Base-by-base conservation (phyloP, 176 grass and related monocot genomes). In the Zoysia japonica region DNA sequence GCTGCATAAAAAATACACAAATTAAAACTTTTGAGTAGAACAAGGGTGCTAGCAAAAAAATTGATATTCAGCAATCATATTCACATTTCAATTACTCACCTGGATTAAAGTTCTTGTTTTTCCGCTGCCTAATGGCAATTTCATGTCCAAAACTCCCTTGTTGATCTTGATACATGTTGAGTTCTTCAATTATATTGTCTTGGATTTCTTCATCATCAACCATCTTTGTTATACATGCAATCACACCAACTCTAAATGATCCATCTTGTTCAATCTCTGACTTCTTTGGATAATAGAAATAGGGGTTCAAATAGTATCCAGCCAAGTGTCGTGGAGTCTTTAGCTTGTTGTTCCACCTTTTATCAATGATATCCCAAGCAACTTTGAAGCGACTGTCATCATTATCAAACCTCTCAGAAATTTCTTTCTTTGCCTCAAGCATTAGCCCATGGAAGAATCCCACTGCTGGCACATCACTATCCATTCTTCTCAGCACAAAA, bases 391-490 rank as follows among this genome's bases (percentile, higher is more conserved):
- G 5, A 9, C n/a, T 47, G 36, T 50, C 53, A 2, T 72, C 68
- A 60, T 51, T 41, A n/a, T 81, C 66, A 81, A 72, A 72, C 8
- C 13, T 46, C 9, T 8, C 2, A 4, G 16, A 17, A 70, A 69
- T 54, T 80, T 80, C 47, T 70, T 69, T 80, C 35, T 80, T 80
- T 43, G 41, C 61, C 19, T 79, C 28, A 48, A 67, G 35, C 76
- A 79, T 64, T 4, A 20, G 36, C 39, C 59, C 61, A 52, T 35
- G 47, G 0, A 80, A 50, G 10, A 80, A 70, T 40, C 55, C 74
- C 74, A 60, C 42, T 45, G 61, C 73, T 2, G 15, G 46, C 11
- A 56, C 5, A 56, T 76, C 38, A 59, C 40, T 56, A 8, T 76
- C 17, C 40, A 61, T 76, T 19, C 49, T 38, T 3, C 40, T 44